phyloP scores from a whole-genome alignment of 768 basidiomycete genomes.

The Xerocomus spinulosus region DNA sequence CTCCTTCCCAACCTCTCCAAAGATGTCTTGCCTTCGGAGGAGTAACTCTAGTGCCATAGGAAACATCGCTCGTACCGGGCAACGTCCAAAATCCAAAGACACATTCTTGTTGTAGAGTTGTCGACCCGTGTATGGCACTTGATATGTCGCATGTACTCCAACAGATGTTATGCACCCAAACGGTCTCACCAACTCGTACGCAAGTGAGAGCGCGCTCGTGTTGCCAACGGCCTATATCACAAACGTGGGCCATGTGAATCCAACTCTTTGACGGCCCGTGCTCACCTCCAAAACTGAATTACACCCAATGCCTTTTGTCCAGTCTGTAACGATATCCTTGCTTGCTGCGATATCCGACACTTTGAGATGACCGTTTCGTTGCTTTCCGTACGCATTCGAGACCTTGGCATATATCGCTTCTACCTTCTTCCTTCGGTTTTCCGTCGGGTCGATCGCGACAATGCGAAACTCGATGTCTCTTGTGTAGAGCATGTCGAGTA shows the following conservation, averaged over 20 bases:
- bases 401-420: constrained; percentile 53
- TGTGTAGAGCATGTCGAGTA: constrained; percentile 56
- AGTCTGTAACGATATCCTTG: constrained; percentile 43
- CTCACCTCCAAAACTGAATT: constrained; percentile 65
- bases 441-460: constrained; percentile 60
- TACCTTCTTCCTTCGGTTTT: constrained; percentile 55
- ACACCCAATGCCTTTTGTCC: constrained; percentile 57
- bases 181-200: constrained; percentile 67
- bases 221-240: constrained; percentile 62
- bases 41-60: constrained; percentile 66
- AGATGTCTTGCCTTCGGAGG: constrained; percentile 64
- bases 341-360: constrained; percentile 50
- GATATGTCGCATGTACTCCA: constrained; percentile 58
- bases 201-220: constrained; percentile 54
- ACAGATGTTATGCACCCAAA: constrained; percentile 76
- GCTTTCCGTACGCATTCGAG: constrained; percentile 33
- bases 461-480: constrained; percentile 48
- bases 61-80: constrained; percentile 76
- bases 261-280: neutral
- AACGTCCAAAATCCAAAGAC: constrained; percentile 76
- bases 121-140: constrained; percentile 50
- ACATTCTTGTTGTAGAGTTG: constrained; percentile 75
- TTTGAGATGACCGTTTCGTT: constrained; percentile 39
- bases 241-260: neutral
- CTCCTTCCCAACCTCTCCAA: constrained; percentile 62